Evolutionary conservation across 2,329 filamentous ascomycete species (phyloP), one percentile per base, ranked within the genome.

Genomic region (Mariannaea sp.): DNA sequence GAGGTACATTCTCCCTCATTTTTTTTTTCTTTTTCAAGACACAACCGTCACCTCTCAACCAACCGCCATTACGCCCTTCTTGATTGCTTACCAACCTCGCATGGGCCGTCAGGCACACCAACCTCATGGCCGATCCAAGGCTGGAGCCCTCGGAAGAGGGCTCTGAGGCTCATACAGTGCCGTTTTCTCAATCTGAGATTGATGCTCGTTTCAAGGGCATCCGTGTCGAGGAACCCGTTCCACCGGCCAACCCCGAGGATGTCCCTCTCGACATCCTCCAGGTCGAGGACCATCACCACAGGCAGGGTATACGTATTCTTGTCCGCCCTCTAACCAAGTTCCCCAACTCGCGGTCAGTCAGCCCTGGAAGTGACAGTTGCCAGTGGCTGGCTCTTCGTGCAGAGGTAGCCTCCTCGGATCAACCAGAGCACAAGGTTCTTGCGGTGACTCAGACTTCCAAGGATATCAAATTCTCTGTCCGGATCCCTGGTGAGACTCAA

Each of bases 381-480:
- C 77, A 79, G 64, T 84, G 80, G 79, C 70, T 84, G 13, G 79
- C 78, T 13, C 71, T 84, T 45, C 80, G 78, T 50, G 78, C 81
- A 56, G 80, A 83, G 65, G 75, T 80, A 30, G 75, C 79, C 30
- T 76, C 78, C 14, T 67, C 78, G 33, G 75, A 79, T n/a, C 73
- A 78, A 65, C 75, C 79, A n/a, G 75, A 77, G 56, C 78, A 83
- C 67, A 80, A 77, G 64, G 82, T 84, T 41, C 69, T 85, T 20
- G 82, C 82, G 29, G 81, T 85, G 64, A 83, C 80, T 60, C 82
- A 85, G 72, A 84, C 81, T 5, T 75, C 77, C 56, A 77, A 77
- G 62, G 81, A 84, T 67, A 82, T 83, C 74, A 84, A 82, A 57
- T 84, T 84, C 63, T 80, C 79, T 32, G 80, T 84, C 55, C 74